Percentiles rank a stretch among this genome's conserved stretches.
These are phyloP conservation scores for Pichia sp. DNA, from an alignment of 1,139 yeast genomes.

Conservation along the genomic window DNA sequence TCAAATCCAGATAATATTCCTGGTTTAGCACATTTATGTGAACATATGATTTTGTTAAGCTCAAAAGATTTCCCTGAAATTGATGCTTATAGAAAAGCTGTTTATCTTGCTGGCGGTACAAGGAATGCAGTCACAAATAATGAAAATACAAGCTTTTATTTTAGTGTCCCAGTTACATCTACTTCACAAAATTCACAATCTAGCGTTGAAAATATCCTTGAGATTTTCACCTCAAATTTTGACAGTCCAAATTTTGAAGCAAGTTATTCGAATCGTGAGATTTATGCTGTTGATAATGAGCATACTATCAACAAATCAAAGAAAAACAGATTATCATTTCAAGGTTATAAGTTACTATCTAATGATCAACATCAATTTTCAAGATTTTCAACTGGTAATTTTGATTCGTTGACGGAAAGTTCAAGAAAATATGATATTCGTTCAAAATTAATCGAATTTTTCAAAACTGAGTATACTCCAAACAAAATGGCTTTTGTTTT, in stretches of 20 bases:
- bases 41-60: constrained; percentile 59
- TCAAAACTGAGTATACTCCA: constrained; percentile 30
- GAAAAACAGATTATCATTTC: constrained; percentile 44
- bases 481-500: constrained; percentile 50
- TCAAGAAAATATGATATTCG: constrained; percentile 23
- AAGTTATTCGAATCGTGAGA: constrained; percentile 41
- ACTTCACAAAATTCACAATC: constrained; percentile 17
- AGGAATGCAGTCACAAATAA: constrained; percentile 65
- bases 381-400: constrained; percentile 44
- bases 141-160: constrained; percentile 54
- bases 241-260: constrained; percentile 43
- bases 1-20: constrained; percentile 49
- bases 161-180: constrained; percentile 44
- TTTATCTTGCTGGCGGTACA: constrained; percentile 48
- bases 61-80: constrained; percentile 48
- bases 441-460: constrained; percentile 30
- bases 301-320: constrained; percentile 46
- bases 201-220: constrained; percentile 39
- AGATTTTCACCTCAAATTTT: constrained; percentile 49
- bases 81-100: constrained; percentile 37
- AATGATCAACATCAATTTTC: constrained; percentile 37
- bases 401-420: constrained; percentile 29
- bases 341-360: constrained; percentile 50
- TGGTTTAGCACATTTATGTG: constrained; percentile 72
- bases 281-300: constrained; percentile 57